Evolutionary conservation across 2,329 filamentous ascomycete species (phyloP).

Genomic region (Verticillium nubilum): DNA sequence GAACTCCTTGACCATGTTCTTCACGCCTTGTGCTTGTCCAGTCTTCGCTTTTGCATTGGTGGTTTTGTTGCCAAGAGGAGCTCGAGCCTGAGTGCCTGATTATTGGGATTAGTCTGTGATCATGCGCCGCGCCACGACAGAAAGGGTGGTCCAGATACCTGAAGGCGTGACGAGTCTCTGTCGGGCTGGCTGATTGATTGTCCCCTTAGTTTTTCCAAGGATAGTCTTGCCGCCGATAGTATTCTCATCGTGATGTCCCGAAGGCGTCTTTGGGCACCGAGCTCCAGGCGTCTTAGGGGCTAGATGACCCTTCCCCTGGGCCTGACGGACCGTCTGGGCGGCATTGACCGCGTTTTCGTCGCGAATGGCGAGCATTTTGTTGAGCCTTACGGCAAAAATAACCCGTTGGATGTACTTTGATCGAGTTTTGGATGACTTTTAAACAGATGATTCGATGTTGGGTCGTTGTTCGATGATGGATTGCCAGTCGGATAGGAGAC

Average conservation of each 20-base stretch:
- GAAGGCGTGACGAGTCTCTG: slow-evolving; percentile 13
- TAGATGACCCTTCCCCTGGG: slow-evolving; percentile 27
- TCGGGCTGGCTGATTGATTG: slow-evolving; percentile 14
- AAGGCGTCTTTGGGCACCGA: slow-evolving; percentile 75
- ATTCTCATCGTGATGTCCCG: slow-evolving; percentile 83
- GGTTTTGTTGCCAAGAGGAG: slow-evolving; percentile 87
- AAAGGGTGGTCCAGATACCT: slow-evolving; percentile 6
- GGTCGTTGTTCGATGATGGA: background rate
- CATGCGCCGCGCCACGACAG: background rate
- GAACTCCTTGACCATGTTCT: slow-evolving; percentile 50
- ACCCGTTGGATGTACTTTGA: background rate
- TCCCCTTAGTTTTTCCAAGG: slow-evolving; percentile 44
- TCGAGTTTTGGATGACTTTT: background rate
- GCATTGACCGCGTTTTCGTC: slow-evolving; percentile 14
- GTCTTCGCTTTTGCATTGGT: slow-evolving; percentile 83
- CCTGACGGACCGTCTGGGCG: slow-evolving; percentile 11
- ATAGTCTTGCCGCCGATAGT: slow-evolving; percentile 56
- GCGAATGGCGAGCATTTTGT: slow-evolving; percentile 11
- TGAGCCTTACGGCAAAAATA: background rate
- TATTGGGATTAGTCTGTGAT: background rate
- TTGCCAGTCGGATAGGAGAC: background rate
- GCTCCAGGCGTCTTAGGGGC: slow-evolving; percentile 74
- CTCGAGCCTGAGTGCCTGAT: slow-evolving; percentile 62
- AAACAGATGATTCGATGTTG: background rate
- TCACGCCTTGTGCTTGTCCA: slow-evolving; percentile 61